Percentiles rank a stretch among this genome's conserved stretches.
These are phyloP conservation scores for Trypanosoma mega DNA, from an alignment of 208 protist genomes.

Conservation along the genomic window DNA sequence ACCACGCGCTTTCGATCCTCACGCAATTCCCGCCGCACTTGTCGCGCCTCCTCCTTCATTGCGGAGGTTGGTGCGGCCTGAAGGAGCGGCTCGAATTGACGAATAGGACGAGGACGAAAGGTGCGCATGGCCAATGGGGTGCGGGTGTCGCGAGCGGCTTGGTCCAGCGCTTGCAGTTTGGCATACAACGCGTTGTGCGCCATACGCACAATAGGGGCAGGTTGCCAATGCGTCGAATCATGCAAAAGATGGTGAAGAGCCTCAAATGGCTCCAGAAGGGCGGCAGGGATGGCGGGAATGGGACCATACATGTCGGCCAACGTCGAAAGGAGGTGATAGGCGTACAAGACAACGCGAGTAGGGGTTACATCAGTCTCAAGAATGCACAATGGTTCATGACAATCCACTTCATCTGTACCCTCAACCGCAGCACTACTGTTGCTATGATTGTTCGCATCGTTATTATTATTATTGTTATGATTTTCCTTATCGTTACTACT, in stretches of 20 bases:
- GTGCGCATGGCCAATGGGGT: slow-evolving; percentile 82
- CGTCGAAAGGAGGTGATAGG: slow-evolving; percentile 59
- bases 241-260: slow-evolving; percentile 40
- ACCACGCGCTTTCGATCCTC: slow-evolving; percentile 86
- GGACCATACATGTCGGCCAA: slow-evolving; percentile 43
- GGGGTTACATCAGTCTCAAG: slow-evolving; percentile 33
- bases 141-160: slow-evolving; percentile 35
- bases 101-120: slow-evolving; percentile 80
- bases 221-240: slow-evolving; percentile 27
- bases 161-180: slow-evolving; percentile 26
- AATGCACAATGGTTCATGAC: slow-evolving; percentile 27
- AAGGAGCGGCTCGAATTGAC: slow-evolving; percentile 82
- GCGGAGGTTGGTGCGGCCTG: slow-evolving; percentile 45
- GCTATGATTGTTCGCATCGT: background rate
- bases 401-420: background rate
- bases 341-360: slow-evolving; percentile 46
- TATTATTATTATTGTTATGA: background rate
- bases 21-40: slow-evolving; percentile 69
- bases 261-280: slow-evolving; percentile 46
- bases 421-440: background rate
- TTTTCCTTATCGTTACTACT: background rate
- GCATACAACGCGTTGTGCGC: slow-evolving; percentile 47
- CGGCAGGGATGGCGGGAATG: slow-evolving; percentile 54
- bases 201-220: slow-evolving; percentile 31
- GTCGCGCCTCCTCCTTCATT: slow-evolving; percentile 63